A percentile compares a stretch with the other conserved stretches of the same genome.
These are phyloP conservation scores for Cunninghamia lanceolata DNA, from an alignment of 75 land plant genomes.

Conservation along the genomic window DNA sequence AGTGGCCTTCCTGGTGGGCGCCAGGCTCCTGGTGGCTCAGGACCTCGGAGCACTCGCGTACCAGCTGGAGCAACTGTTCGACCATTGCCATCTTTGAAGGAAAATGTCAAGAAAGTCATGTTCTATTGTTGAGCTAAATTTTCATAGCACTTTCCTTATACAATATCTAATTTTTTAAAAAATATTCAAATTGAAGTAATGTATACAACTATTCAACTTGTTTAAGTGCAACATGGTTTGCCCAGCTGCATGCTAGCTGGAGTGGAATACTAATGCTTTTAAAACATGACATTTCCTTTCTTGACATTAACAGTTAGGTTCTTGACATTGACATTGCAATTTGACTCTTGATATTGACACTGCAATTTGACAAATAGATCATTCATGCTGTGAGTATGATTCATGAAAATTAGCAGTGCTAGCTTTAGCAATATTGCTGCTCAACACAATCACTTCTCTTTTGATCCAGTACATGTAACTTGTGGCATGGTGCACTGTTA, in stretches of 20 bases:
- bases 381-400: not conserved
- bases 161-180: not conserved
- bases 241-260: not conserved
- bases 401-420: not conserved
- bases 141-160: not conserved
- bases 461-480: not conserved
- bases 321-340: not conserved
- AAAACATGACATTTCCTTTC: not conserved
- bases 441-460: not conserved
- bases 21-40: constrained; percentile 32
- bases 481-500: too few species aligned
- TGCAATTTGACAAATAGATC: not conserved
- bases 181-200: too few species aligned
- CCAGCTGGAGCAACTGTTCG: constrained; percentile 56
- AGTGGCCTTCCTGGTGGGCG: constrained; percentile 56
- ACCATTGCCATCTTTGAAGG: constrained; percentile 83
- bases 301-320: not conserved
- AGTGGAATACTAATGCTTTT: not conserved
- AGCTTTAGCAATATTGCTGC: not conserved
- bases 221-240: not conserved
- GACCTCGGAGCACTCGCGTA: constrained; percentile 39
- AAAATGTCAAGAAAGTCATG: constrained; percentile 96
- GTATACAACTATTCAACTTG: not conserved
- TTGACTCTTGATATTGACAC: too few species aligned
- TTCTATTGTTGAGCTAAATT: constrained; percentile 65